A percentile compares a stretch with the other conserved stretches of the same genome.
These are phyloP conservation scores for Cucurbita ficifolia DNA, from an alignment of 306 rosid genomes.

Conservation along the genomic window DNA sequence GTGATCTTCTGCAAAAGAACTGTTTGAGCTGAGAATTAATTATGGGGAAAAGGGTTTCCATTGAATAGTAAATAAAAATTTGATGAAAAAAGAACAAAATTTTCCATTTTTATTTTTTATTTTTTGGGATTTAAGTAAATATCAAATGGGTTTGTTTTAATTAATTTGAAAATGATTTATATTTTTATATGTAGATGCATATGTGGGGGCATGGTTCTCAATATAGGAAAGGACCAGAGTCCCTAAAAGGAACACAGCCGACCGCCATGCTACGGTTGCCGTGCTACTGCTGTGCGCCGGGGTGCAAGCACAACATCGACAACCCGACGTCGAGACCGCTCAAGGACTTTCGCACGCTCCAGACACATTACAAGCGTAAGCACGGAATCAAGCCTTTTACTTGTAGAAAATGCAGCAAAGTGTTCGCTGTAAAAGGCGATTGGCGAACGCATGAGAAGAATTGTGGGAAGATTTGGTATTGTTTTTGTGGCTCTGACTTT, in stretches of 20 bases:
- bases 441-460: conserved; percentile 70
- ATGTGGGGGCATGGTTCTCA: conserved; percentile 86
- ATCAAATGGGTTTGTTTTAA: not conserved
- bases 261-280: conserved; percentile 47
- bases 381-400: conserved; percentile 46
- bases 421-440: conserved; percentile 53
- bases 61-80: not conserved
- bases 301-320: conserved; percentile 56
- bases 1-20: not conserved
- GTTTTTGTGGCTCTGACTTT: conserved; percentile 57
- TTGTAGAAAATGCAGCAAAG: conserved; percentile 39
- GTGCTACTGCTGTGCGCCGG: conserved; percentile 34
- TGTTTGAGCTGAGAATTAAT: not conserved
- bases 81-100: not conserved
- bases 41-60: not conserved
- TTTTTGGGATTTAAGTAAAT: not conserved
- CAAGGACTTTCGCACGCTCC: conserved; percentile 56
- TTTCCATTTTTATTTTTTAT: not conserved
- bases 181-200: conserved; percentile 37
- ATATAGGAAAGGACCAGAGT: conserved; percentile 47
- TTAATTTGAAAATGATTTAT: not conserved
- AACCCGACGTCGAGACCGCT: conserved; percentile 46
- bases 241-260: conserved; percentile 46
- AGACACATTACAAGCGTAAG: conserved; percentile 57
- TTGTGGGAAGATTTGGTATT: conserved; percentile 50